Evolutionary conservation across 2,329 filamentous ascomycete species (phyloP).

Genomic region (Meredithiella fracta): DNA sequence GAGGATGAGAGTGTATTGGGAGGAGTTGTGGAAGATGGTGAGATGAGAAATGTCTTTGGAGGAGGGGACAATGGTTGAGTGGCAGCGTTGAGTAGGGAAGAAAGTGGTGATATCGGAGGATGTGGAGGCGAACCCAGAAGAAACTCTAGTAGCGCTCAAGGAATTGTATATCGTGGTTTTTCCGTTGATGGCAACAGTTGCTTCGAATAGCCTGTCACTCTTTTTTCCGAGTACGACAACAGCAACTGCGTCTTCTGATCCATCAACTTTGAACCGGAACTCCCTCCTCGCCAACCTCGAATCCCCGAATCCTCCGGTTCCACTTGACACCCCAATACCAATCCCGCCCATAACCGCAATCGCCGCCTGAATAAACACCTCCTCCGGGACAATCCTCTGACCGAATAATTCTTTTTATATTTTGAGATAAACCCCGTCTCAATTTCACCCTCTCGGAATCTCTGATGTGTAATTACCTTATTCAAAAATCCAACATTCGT

Average conservation of each 20-base stretch:
- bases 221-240: neutral
- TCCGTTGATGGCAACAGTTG: neutral
- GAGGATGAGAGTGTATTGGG: conserved; percentile 42
- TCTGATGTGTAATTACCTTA: conserved; percentile 60
- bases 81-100: conserved; percentile 65
- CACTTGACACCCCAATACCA: neutral
- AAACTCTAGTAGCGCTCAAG: neutral
- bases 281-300: conserved; percentile 1
- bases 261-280: neutral
- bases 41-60: conserved; percentile 25
- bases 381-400: conserved; percentile 41
- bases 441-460: conserved; percentile 73
- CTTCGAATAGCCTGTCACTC: neutral
- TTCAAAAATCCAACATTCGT: conserved; percentile 98
- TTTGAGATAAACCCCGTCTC: conserved; percentile 92
- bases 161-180: neutral
- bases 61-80: conserved; percentile 40
- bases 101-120: conserved; percentile 43
- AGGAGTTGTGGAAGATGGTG: conserved; percentile 59
- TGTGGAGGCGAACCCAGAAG: conserved; percentile 10
- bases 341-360: conserved; percentile 29
- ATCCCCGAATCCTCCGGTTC: neutral
- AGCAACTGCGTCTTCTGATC: neutral
- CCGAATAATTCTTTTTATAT: conserved; percentile 67
- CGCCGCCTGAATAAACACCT: conserved; percentile 75